Evolutionary conservation across 1,284 basidiomycete genomes (phyloP), one percentile per base, ranked within the genome.

Genomic region (Trichosporon sp.): DNA sequence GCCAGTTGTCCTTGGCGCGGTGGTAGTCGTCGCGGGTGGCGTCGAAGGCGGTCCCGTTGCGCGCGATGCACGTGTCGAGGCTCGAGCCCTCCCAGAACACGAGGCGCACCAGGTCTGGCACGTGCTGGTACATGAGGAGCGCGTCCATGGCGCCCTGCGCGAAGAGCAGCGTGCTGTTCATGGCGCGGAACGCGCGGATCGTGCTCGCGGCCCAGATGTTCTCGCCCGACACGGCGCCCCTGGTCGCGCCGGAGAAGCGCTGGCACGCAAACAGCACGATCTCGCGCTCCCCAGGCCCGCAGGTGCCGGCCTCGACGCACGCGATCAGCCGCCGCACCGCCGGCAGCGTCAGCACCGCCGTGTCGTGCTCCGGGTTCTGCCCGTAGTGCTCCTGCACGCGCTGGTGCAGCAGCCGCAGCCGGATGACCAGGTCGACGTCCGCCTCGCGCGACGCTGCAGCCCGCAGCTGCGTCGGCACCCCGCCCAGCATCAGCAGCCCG

Each of bases 141-240:
- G 76, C 73, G 31, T 80, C 78, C 65, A 74, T 70, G 18, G 66
- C 44, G 25, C 71, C 70, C 60, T 68, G 69, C 2, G 72, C 70
- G 68, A 75, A 76, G 3, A 82, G 62, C 1, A 76, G 53, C 11
- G 79, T 78, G 65, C 76, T 75, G 62, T 76, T 76, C 42, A 77
- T 68, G 1, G 69, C 68, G 2, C 64, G 38, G 66, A 76, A 72
- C 1, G 75, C 69, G 51, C 75, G 72, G 38, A 78, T 70, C 21
- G 71, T 69, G 6, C 77, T 79, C 38, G 47, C 47, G 0, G 77
- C 79, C 78, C 77, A 60, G 56, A 60, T 60, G 56, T 60, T 60
- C 29, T 60, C 56, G 8, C 56, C 56, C 18, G 21, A 25, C 7
- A 60, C 56, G 1, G 15, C 15, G 27, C 56, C 56, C 6, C 21